phyloP scores from a whole-genome alignment of 139 green algal species.

The Deuterostichococcus epilithicus region DNA sequence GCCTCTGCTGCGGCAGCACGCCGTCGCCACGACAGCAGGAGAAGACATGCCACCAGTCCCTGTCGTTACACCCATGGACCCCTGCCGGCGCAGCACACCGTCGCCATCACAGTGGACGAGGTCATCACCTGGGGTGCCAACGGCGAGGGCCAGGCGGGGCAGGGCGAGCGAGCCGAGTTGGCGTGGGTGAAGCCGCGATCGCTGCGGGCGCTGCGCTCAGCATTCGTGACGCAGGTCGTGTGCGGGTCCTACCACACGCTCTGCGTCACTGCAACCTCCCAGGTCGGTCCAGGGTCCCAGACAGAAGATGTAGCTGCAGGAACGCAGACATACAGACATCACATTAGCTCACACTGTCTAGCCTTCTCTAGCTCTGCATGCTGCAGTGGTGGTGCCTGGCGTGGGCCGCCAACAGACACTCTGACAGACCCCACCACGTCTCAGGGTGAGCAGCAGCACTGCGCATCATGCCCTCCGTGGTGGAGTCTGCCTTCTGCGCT shows the following conservation, averaged over 20 bases:
- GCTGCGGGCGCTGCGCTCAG: slow-evolving; percentile 56
- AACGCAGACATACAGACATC: too few relatives aligned
- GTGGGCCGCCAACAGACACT: too few relatives aligned
- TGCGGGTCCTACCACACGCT: slow-evolving; percentile 76
- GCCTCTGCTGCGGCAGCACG: too few relatives aligned
- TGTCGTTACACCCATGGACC: slow-evolving; percentile 30
- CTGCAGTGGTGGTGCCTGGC: too few relatives aligned
- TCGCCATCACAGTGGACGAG: slow-evolving; percentile 66
- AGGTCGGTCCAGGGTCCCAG: slow-evolving; percentile 17
- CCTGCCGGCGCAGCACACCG: slow-evolving; percentile 69
- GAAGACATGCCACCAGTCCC: not conserved
- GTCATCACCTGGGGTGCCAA: slow-evolving; percentile 84
- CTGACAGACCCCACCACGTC: too few relatives aligned
- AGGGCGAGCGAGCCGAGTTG: slow-evolving; percentile 54
- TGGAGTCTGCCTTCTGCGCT: too few relatives aligned
- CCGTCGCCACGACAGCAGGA: too few relatives aligned
- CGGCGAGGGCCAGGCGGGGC: slow-evolving; percentile 72
- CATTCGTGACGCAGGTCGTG: slow-evolving; percentile 67
- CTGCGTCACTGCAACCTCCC: slow-evolving; percentile 71
- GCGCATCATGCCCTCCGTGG: too few relatives aligned
- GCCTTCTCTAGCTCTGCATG: too few relatives aligned
- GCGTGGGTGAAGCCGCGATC: slow-evolving; percentile 50
- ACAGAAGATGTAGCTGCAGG: not conserved
- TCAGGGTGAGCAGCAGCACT: too few relatives aligned
- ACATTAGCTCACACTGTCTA: too few relatives aligned